These are phyloP conservation scores for Mollisia scopiformis DNA, from an alignment of 2,329 filamentous ascomycete species.

Conservation along the genomic window DNA sequence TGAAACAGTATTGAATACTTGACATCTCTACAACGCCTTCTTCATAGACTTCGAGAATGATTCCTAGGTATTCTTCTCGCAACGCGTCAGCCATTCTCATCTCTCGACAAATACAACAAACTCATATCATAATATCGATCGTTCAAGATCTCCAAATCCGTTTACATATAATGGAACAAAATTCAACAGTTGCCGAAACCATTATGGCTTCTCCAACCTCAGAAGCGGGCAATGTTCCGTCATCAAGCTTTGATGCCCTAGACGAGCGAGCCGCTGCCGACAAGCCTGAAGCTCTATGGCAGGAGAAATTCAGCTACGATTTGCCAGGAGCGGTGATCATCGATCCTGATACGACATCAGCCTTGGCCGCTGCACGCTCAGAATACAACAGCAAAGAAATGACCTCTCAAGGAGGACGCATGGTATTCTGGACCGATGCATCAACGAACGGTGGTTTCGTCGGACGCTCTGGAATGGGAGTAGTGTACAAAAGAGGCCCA, in stretches of 20 bases:
- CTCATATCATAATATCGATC: no score
- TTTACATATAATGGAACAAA: no score
- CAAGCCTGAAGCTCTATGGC: neutral
- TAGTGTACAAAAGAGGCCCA: neutral
- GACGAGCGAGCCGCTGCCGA: neutral
- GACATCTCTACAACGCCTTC: no score
- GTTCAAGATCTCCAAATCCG: neutral
- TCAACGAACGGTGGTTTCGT: neutral
- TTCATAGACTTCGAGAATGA: no score
- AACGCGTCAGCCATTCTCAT: no score
- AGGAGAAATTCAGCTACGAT: neutral
- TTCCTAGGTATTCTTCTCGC: no score
- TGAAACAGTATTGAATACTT: no score
- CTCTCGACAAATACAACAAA: no score
- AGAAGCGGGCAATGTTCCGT: neutral
- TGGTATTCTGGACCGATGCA: conserved; percentile 1
- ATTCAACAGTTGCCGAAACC: no score
- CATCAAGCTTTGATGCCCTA: neutral
- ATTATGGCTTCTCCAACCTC: no score
- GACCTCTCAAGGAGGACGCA: neutral
- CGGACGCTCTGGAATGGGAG: neutral
- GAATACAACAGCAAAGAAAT: conserved; percentile 1
- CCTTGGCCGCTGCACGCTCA: neutral
- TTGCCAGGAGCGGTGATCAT: neutral
- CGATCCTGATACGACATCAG: neutral